phyloP scores from a whole-genome alignment of 225 moss, liverwort and hornwort species.

The Polytrichum formosum region DNA sequence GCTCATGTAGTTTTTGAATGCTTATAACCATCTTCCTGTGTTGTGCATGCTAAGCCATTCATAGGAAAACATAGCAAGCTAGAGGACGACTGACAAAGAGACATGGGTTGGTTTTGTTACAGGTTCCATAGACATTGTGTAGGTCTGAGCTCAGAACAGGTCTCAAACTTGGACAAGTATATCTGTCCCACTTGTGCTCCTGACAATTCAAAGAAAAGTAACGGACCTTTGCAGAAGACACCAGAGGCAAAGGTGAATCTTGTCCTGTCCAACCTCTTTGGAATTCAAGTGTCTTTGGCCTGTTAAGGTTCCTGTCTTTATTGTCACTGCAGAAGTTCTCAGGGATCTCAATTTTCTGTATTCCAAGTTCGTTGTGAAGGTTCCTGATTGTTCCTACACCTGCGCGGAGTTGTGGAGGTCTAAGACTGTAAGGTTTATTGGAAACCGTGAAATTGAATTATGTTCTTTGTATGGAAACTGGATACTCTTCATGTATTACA shows the following conservation, averaged over 20 bases:
- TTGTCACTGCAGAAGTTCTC: not conserved
- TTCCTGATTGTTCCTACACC: too few species aligned
- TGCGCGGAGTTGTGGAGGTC: too few species aligned
- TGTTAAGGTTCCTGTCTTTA: not conserved
- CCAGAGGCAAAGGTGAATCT: slow-evolving; percentile 69
- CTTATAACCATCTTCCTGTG: too few species aligned
- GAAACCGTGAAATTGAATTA: not conserved
- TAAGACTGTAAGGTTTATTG: too few species aligned
- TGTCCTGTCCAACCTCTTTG: too few species aligned
- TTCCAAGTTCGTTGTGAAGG: too few species aligned
- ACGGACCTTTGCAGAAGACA: slow-evolving; percentile 68
- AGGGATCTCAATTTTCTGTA: not conserved
- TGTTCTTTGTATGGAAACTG: not conserved
- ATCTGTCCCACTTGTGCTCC: slow-evolving; percentile 85
- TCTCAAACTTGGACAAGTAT: slow-evolving; percentile 83
- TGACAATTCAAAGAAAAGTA: slow-evolving; percentile 81
- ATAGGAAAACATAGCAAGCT: not conserved
- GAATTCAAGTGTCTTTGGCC: not conserved
- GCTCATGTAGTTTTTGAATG: too few species aligned
- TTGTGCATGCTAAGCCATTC: not conserved
- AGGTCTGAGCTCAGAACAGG: slow-evolving; percentile 84
- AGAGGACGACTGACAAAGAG: not conserved
- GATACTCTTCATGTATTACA: too few species aligned
- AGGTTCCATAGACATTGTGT: slow-evolving; percentile 99
- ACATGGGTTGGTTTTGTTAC: slow-evolving; percentile 26